Base-by-base conservation (phyloP, 1,139 yeast species). In the Arxiozyma heterogenica region DNA sequence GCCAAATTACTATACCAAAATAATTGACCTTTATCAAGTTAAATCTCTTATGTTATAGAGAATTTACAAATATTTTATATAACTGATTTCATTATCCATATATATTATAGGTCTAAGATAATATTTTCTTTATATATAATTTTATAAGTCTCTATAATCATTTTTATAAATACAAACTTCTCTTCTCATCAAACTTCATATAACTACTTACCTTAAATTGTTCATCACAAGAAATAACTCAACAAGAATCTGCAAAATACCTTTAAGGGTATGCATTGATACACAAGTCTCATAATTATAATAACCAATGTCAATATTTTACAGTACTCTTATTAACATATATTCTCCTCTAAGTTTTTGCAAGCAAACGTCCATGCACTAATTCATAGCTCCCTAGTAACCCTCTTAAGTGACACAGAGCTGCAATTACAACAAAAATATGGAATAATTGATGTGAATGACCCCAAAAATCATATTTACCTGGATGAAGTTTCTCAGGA, bases 401-500 rank as follows among this genome's bases (percentile, higher is more conserved):
- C 0, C 85, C 95, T 53, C 64, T 73, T 71, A 86, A 81, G 69
- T 90, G 97, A 57, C 86, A 83, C 55, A 73, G 74, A 0, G 95
- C 95, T 4, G 96, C 96, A 8, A 83, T 61, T 0, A 90, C 93
- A 3, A 91, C 96, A 64, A 86, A 71, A 3, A 86, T 71, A 67
- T 90, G 97, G 67, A 90, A 90, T 23, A 90, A 79, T 67, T 91
- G 97, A 67, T 90, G 97, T 3, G 95, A 86, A 60, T 87, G 86
- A 1, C 96, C 96, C 72, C 81, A 76, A 17, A 82, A 66, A 63
- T 90, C 96, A 66, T 79, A 86, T 30, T 55, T 74, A 0, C 87
- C 82, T n/a, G 94, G 93, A 3, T 72, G 68, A 53, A 75, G 73
- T 51, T 87, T 73, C 65, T 91, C 97, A 0, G 97, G 97, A 38